phyloP scores from a whole-genome alignment of 2,329 filamentous ascomycete species.

The Colletotrichum limetticola region DNA sequence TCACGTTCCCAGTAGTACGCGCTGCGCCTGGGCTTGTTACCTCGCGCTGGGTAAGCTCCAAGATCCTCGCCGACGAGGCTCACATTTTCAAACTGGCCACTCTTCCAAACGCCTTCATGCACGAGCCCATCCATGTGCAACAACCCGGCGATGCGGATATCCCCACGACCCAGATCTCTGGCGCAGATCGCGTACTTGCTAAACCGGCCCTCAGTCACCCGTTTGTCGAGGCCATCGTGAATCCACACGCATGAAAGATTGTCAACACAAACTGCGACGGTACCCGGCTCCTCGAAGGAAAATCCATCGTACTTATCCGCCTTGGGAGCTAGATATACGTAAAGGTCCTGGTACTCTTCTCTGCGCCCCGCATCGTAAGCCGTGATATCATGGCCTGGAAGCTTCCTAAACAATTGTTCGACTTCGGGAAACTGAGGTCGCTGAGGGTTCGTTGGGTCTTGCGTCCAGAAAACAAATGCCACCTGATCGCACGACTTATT shows the following conservation, averaged over 20 bases:
- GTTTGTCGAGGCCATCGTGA: not conserved
- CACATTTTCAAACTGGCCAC: not conserved
- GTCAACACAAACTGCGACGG: not conserved
- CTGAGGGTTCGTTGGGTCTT: not conserved
- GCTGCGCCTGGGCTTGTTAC: rapidly evolving
- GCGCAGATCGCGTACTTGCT: not conserved
- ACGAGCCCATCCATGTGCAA: not conserved
- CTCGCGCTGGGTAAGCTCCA: not conserved
- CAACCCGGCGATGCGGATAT: not conserved
- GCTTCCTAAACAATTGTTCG: not conserved
- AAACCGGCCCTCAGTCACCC: not conserved
- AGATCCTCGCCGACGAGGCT: not conserved
- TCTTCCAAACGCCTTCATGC: not conserved
- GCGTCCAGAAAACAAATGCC: not conserved
- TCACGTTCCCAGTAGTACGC: not conserved
- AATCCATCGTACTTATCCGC: not conserved
- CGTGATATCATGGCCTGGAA: not conserved
- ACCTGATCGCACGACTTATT: not conserved
- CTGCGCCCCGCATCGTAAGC: not conserved
- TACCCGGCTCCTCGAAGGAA: not conserved
- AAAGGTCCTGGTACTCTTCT: not conserved
- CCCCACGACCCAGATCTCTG: not conserved
- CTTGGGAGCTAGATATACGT: not conserved
- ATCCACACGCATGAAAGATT: not conserved
- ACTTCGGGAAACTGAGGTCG: not conserved